phyloP scores from a whole-genome alignment of 441 rosid genomes.

The Pelargonium fulgidum region DNA sequence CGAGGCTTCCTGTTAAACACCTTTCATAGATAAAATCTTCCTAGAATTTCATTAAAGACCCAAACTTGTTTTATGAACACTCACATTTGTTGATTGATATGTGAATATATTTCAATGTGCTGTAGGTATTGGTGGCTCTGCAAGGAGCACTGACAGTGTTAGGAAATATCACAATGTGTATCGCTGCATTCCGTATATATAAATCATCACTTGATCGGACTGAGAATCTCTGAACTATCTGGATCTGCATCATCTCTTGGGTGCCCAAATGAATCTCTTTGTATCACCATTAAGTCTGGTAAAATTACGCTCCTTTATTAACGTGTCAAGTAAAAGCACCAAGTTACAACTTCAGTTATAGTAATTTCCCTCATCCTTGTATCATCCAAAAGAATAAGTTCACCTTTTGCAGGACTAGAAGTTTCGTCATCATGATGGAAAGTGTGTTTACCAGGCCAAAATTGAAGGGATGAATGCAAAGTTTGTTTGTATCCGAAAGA shows the following conservation, averaged over 20 bases:
- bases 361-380: too few relatives aligned
- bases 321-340: not conserved
- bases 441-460: not conserved
- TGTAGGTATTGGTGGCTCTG: slow-evolving; percentile 69
- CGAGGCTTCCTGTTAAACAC: too few relatives aligned
- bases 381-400: not conserved
- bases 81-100: not conserved
- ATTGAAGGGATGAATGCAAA: slow-evolving; percentile 6
- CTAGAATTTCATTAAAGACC: not conserved
- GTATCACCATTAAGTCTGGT: slow-evolving; percentile 12
- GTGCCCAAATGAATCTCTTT: slow-evolving; percentile 7
- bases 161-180: slow-evolving; percentile 71
- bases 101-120: not conserved
- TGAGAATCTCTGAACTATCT: slow-evolving; percentile 32
- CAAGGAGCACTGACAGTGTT: slow-evolving; percentile 75
- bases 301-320: slow-evolving; percentile 7
- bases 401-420: not conserved
- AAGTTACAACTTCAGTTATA: not conserved
- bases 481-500: too few relatives aligned
- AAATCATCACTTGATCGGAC: slow-evolving; percentile 40
- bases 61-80: not conserved
- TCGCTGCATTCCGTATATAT: slow-evolving; percentile 73
- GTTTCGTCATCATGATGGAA: not conserved
- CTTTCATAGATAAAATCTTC: too few relatives aligned
- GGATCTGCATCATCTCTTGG: not conserved